Evolutionary conservation across 495 filamentous ascomycete genomes (phyloP).

Genomic region (Neurospora sp.): DNA sequence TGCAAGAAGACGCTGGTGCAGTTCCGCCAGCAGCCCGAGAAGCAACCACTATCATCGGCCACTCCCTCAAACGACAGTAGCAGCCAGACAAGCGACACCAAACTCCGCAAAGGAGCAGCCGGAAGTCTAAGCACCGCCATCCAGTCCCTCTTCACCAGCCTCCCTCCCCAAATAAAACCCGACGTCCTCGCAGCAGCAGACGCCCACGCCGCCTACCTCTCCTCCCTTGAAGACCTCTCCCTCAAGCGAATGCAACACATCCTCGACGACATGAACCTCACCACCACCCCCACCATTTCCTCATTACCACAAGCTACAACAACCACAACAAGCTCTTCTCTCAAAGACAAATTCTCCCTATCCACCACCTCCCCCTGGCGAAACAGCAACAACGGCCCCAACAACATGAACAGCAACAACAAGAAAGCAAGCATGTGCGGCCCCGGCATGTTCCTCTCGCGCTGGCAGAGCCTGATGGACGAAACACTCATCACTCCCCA

Average conservation of each 20-base stretch:
- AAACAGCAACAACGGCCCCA: background rate
- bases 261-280: conserved; percentile 19
- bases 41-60: background rate
- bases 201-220: conserved; percentile 44
- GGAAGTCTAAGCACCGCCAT: conserved; percentile 37
- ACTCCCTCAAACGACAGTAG: background rate
- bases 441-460: conserved; percentile 52
- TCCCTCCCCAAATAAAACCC: conserved; percentile 27
- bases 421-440: conserved; percentile 30
- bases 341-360: background rate
- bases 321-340: background rate
- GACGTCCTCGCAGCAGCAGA: conserved; percentile 34
- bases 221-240: conserved; percentile 36
- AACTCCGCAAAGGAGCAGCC: conserved; percentile 14
- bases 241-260: conserved; percentile 34
- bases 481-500: conserved; percentile 47
- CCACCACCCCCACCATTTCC: background rate
- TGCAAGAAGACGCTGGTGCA: conserved; percentile 22
- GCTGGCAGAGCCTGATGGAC: conserved; percentile 56
- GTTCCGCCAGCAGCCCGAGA: conserved; percentile 12
- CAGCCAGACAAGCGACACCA: background rate
- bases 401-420: background rate
- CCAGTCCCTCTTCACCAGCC: conserved; percentile 32
- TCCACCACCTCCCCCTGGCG: background rate
- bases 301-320: background rate